Evolutionary conservation across 2,329 filamentous ascomycete species (phyloP).

Genomic region (Meredithiella fracta): DNA sequence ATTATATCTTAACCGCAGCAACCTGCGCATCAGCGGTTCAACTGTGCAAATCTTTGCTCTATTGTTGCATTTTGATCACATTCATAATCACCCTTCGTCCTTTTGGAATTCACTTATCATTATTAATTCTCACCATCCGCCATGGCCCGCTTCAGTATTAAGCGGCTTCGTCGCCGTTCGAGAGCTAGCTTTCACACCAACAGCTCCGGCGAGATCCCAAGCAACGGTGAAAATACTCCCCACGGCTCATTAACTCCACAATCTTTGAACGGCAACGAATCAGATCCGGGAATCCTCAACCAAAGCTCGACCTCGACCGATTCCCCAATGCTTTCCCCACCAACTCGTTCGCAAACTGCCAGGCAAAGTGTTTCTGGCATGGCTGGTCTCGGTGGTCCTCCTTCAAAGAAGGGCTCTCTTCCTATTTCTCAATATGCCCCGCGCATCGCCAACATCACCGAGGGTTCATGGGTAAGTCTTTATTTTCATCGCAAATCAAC

Average conservation of each 20-base stretch:
- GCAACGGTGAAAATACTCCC: constrained; percentile 42
- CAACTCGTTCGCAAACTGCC: constrained; percentile 1
- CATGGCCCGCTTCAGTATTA: constrained; percentile 27
- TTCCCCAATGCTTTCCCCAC: neutral
- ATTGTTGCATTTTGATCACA: neutral
- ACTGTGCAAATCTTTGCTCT: neutral
- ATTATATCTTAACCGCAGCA: neutral
- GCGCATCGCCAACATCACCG: constrained; percentile 58
- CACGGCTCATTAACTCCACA: constrained; percentile 61
- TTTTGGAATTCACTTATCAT: neutral
- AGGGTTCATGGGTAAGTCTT: constrained; percentile 65
- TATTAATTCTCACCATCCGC: neutral
- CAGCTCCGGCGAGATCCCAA: constrained; percentile 42
- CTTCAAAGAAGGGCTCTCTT: constrained; percentile 37
- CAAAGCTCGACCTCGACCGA: neutral
- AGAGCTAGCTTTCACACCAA: constrained; percentile 55
- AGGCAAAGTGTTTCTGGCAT: constrained; percentile 49
- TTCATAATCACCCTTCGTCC: neutral
- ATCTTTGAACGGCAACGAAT: constrained; percentile 45
- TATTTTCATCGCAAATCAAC: neutral
- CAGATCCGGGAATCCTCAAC: constrained; percentile 39
- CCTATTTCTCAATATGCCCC: constrained; percentile 68
- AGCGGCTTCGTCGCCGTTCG: constrained; percentile 60
- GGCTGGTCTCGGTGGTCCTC: constrained; percentile 39
- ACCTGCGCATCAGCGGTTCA: neutral